Evolutionary conservation across 2,329 filamentous ascomycete species (phyloP), one percentile per base, ranked within the genome.

Genomic region (Fusarium neocosmosporiellum): DNA sequence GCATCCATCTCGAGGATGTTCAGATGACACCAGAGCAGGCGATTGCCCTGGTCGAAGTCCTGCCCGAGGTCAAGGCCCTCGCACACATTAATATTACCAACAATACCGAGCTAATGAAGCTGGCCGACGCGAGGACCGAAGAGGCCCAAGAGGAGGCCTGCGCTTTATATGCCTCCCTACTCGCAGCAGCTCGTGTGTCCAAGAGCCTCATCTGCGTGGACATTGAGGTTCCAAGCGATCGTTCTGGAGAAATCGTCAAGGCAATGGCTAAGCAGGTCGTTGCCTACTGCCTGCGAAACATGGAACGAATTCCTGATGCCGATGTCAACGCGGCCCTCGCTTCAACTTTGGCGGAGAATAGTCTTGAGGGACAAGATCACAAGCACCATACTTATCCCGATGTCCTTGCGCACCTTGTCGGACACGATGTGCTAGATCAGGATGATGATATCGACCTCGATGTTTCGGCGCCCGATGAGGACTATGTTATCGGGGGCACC

Each of bases 401-500:
- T 72, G 93, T 97, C 5, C 87, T 98, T 29, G 91, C 94, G 70
- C 94, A 97, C 80, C 89, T 98, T 46, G 93, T 98, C 34, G 95
- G 95, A 6, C 89, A 94, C 74, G 88, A 90, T 64, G 83, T 86
- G 29, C 78, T 84, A 59, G 76, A 81, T 37, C 85, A 79, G 81
- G 89, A 80, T 4, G 46, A 50, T 16, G 46, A 75, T 72, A 87
- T 89, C 24, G 90, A 92, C 53, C 89, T 92, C 24, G 87, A 90
- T 48, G 90, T 92, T 4, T 86, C 91, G 13, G 92, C 94, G 8
- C 93, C 95, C 0, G 94, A 98, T 73, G 93, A 97, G 66, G 94
- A 98, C 81, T 98, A 98, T 81, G 95, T 98, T 50, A 96, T 98
- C 77, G 95, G 96, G 22, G 96, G 96, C 18, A 98, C 95, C 1